Conservation (phyloP, 2,329 filamentous ascomycete genomes). For the Ceratocystis albifundus region DNA sequence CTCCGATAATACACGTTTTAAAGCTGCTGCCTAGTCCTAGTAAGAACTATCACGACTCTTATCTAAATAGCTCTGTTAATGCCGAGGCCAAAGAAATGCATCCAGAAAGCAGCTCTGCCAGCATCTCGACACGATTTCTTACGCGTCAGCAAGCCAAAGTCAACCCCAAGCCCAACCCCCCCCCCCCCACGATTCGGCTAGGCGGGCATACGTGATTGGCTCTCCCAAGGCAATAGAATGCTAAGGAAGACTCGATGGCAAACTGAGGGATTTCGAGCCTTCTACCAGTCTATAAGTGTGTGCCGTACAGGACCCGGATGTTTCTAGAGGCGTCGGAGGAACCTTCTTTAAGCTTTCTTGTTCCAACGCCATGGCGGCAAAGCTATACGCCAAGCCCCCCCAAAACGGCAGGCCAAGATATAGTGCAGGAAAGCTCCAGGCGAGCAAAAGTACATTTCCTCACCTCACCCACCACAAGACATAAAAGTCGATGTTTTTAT, state of each 20-base stretch:
- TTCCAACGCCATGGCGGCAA: neutral
- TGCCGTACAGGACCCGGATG: neutral
- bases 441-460: neutral
- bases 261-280: neutral
- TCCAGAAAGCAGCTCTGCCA: neutral
- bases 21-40: neutral
- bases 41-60: no score
- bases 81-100: neutral
- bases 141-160: neutral
- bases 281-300: neutral
- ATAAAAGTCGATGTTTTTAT: neutral
- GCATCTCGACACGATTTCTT: neutral
- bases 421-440: neutral
- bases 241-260: neutral
- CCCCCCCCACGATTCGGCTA: neutral
- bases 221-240: no score
- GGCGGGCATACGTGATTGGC: neutral
- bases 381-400: neutral
- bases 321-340: neutral
- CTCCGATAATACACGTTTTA: neutral
- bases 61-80: neutral
- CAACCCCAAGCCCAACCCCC: no score
- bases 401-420: neutral
- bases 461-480: neutral
- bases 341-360: neutral